These are phyloP conservation scores for Exophiala sp. DNA, from an alignment of 2,329 filamentous ascomycete species.

Conservation along the genomic window DNA sequence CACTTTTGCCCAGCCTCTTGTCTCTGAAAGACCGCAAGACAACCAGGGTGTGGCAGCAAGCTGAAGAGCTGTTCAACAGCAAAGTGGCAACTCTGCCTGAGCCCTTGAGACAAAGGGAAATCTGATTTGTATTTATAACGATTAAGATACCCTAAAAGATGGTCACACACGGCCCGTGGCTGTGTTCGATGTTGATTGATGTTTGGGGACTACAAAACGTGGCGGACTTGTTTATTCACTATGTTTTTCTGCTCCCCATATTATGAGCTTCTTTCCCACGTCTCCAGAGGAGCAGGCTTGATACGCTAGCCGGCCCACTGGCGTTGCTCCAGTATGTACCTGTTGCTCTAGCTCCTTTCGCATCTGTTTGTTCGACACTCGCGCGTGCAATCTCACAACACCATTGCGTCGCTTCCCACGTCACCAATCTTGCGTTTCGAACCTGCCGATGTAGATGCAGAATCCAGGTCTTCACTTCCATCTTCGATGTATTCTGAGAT, in stretches of 20 bases:
- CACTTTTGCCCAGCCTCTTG: constrained; percentile 70
- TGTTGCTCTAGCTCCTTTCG: background rate
- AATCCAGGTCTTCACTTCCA: constrained; percentile 7
- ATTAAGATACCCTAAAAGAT: background rate
- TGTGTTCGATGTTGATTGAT: background rate
- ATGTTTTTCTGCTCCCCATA: background rate
- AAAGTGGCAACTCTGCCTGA: constrained; percentile 67
- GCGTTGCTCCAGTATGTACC: background rate
- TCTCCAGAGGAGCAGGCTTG: background rate
- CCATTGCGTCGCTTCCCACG: constrained; percentile 13
- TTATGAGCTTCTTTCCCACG: background rate
- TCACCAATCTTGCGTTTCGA: constrained; percentile 28
- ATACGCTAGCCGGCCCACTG: background rate
- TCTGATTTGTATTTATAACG: background rate
- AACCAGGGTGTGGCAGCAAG: constrained; percentile 71
- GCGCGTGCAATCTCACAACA: background rate
- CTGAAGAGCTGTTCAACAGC: constrained; percentile 66
- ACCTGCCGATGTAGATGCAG: constrained; percentile 9
- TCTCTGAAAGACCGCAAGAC: constrained; percentile 68
- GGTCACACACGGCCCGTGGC: background rate
- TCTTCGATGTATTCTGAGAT: constrained; percentile 60
- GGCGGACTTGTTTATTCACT: background rate
- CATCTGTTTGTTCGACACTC: background rate
- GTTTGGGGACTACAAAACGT: background rate
- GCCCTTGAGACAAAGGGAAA: constrained; percentile 17